Evolutionary conservation across 352 stramenopile genomes (phyloP).

Genomic region (Aphanomyces astaci): DNA sequence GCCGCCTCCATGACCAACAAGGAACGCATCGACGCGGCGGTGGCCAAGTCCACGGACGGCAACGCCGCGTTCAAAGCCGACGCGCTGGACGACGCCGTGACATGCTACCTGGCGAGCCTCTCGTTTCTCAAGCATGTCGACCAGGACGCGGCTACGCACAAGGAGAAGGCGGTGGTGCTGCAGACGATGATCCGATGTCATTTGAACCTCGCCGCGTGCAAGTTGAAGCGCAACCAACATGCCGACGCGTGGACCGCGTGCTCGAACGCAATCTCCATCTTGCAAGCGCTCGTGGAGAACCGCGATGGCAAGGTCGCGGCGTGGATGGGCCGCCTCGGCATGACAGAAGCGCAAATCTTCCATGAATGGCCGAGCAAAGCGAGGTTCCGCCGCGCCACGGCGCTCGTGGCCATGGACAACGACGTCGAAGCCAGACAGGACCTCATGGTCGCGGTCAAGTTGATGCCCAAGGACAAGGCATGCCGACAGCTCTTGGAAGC

Average conservation of each 20-base stretch:
- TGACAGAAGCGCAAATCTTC: constrained; percentile 74
- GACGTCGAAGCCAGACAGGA: constrained; percentile 66
- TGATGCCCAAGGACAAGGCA: constrained; percentile 76
- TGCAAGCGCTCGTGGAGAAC: constrained; percentile 69
- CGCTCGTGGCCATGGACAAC: constrained; percentile 65
- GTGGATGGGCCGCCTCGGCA: constrained; percentile 75
- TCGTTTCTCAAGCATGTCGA: constrained; percentile 67
- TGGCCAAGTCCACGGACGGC: constrained; percentile 53
- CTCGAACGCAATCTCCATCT: constrained; percentile 74
- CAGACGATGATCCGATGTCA: constrained; percentile 86
- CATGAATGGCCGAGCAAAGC: constrained; percentile 82
- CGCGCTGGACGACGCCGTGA: constrained; percentile 56
- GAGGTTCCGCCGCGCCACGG: constrained; percentile 73
- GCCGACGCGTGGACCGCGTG: constrained; percentile 66
- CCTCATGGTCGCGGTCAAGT: constrained; percentile 62
- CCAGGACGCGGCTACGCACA: constrained; percentile 68
- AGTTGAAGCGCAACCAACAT: constrained; percentile 62
- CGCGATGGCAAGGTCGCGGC: constrained; percentile 66
- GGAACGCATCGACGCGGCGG: constrained; percentile 58
- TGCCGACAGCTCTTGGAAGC: constrained; percentile 65
- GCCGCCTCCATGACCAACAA: constrained; percentile 51
- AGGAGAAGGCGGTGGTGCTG: constrained; percentile 78
- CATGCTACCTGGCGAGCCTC: constrained; percentile 64
- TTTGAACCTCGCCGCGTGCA: constrained; percentile 79
- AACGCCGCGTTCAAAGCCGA: constrained; percentile 62